phyloP scores from a whole-genome alignment of 2,329 filamentous ascomycete species.

The Neonectria punicea region DNA sequence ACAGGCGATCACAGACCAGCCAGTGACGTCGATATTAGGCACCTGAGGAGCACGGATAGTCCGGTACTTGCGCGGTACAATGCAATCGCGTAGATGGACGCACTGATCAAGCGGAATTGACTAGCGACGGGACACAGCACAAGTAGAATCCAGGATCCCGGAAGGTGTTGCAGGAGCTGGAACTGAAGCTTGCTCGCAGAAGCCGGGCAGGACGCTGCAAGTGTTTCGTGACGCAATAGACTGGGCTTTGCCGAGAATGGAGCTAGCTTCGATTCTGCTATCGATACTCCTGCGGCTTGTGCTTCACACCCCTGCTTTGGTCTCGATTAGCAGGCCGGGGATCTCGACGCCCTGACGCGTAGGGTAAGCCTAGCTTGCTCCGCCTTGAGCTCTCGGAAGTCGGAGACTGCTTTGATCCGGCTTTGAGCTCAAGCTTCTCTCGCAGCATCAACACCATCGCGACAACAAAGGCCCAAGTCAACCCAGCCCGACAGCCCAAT shows the following conservation, averaged over 20 bases:
- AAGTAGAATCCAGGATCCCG: slow-evolving; percentile 15
- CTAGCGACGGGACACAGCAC: slow-evolving; percentile 27
- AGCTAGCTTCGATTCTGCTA: slow-evolving; percentile 5
- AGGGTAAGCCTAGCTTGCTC: neutral
- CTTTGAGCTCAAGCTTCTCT: slow-evolving; percentile 23
- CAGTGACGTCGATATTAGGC: slow-evolving; percentile 10
- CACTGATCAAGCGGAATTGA: slow-evolving; percentile 18
- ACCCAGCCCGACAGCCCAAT: slow-evolving; percentile 28
- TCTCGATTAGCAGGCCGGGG: neutral
- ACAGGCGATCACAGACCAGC: neutral
- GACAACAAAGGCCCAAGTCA: neutral
- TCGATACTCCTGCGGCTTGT: neutral
- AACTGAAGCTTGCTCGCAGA: slow-evolving; percentile 26
- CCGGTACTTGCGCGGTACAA: neutral
- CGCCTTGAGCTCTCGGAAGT: neutral
- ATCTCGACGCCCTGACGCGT: neutral
- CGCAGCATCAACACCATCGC: slow-evolving; percentile 18
- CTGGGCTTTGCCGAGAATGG: slow-evolving; percentile 10
- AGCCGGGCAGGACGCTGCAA: slow-evolving; percentile 17
- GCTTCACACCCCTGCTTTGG: neutral
- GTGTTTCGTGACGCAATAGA: slow-evolving; percentile 42
- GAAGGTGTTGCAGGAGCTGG: slow-evolving; percentile 13
- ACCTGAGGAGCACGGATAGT: neutral
- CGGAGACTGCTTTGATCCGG: slow-evolving; percentile 24
- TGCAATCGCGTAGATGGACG: neutral